These are phyloP conservation scores for Aspergillus japonicus DNA, from an alignment of 2,329 filamentous ascomycete species.

Conservation along the genomic window DNA sequence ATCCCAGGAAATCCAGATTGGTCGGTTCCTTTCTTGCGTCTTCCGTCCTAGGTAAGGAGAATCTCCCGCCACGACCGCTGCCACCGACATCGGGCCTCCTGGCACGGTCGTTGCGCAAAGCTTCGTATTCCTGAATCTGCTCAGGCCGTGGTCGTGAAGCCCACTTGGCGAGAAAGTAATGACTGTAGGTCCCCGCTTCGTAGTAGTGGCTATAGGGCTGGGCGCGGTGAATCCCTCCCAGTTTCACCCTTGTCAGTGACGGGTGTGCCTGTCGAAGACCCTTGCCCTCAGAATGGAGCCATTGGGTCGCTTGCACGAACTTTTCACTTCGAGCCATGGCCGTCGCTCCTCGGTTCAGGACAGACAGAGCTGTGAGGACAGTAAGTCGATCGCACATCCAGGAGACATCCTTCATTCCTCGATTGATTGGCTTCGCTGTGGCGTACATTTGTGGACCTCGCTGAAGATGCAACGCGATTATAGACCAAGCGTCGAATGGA, in stretches of 20 bases:
- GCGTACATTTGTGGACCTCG: slow-evolving; percentile 40
- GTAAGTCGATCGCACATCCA: slow-evolving; percentile 41
- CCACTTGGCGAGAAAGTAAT: slow-evolving; percentile 10
- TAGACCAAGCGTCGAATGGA: slow-evolving; percentile 48
- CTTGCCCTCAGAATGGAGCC: slow-evolving; percentile 28
- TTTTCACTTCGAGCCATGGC: slow-evolving; percentile 36
- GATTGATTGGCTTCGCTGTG: neutral
- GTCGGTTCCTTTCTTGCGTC: too few species aligned
- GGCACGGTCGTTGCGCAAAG: neutral
- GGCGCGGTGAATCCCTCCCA: slow-evolving; percentile 46
- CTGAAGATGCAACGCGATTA: slow-evolving; percentile 41
- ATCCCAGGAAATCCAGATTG: neutral
- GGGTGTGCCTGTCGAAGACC: neutral
- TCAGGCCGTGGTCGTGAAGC: neutral
- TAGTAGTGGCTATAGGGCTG: slow-evolving; percentile 43
- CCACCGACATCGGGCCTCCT: too few species aligned
- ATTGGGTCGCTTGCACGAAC: slow-evolving; percentile 34
- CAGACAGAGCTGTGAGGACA: slow-evolving; percentile 33
- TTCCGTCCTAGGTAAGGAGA: too few species aligned
- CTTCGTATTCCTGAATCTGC: neutral
- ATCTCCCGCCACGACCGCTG: too few species aligned
- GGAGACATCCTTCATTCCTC: neutral
- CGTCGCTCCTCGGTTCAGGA: slow-evolving; percentile 33
- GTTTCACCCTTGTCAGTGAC: slow-evolving; percentile 31
- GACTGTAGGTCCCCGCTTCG: slow-evolving; percentile 9